Conservation (phyloP, 768 basidiomycete genomes). For the Tylopilus sp. region DNA sequence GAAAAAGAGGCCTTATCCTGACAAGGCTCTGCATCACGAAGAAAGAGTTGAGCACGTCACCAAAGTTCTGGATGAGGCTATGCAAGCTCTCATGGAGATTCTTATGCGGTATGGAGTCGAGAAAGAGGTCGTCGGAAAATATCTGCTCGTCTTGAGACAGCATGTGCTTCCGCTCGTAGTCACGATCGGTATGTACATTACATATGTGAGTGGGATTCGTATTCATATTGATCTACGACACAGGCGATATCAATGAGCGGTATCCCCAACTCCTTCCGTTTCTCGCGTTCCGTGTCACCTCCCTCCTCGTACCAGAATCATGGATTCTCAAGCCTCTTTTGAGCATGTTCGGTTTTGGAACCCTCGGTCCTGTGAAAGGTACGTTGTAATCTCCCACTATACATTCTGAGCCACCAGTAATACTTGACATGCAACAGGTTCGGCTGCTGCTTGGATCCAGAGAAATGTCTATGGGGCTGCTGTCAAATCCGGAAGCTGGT, state of each 20-base stretch:
- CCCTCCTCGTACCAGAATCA: conserved; percentile 9
- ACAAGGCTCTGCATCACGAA: background rate
- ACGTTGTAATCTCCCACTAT: rapidly evolving
- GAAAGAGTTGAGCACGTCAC: conserved; percentile 6
- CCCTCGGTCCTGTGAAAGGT: conserved; percentile 13
- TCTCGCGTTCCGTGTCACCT: conserved; percentile 1
- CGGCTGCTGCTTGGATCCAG: too few relatives aligned
- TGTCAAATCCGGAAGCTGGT: too few relatives aligned
- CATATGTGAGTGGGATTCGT: background rate
- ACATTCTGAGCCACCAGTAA: background rate
- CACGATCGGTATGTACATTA: conserved; percentile 4
- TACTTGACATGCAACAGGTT: too few relatives aligned
- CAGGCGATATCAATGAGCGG: conserved; percentile 16
- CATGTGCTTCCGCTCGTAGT: conserved; percentile 6
- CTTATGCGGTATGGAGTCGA: conserved; percentile 2
- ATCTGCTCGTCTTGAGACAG: conserved; percentile 6
- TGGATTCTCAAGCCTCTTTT: conserved; percentile 16
- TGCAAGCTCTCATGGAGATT: too few relatives aligned
- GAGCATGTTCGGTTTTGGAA: conserved; percentile 15
- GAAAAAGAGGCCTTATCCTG: conserved; percentile 4
- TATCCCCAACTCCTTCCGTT: conserved; percentile 6
- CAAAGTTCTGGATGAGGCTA: conserved; percentile 3
- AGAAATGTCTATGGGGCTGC: too few relatives aligned
- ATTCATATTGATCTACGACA: background rate
- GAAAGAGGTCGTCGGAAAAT: background rate